Conservation (phyloP, 768 basidiomycete genomes). For the Phaeotremella skinneri region DNA sequence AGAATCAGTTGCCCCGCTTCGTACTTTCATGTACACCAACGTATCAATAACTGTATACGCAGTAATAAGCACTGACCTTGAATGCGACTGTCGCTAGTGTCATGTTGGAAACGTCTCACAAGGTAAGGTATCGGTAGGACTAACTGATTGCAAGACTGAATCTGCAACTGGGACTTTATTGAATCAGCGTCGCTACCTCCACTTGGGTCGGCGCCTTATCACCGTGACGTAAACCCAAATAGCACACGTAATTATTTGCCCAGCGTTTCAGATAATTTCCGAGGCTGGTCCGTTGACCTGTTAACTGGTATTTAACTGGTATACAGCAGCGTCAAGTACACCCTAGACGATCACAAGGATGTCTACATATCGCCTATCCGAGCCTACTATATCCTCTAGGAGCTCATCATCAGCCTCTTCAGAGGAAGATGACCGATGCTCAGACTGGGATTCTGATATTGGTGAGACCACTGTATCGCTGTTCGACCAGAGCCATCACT, state of each 20-base stretch:
- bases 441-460: slow-evolving; percentile 40
- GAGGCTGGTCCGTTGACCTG: not conserved
- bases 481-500: slow-evolving; percentile 35
- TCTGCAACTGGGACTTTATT: too few relatives aligned
- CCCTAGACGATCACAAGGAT: too few relatives aligned
- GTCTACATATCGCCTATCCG: too few relatives aligned
- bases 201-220: too few relatives aligned
- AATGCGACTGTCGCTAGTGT: slow-evolving; percentile 9
- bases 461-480: slow-evolving; percentile 42
- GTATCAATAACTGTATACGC: too few relatives aligned
- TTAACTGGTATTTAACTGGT: not conserved
- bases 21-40: not conserved
- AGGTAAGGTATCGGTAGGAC: too few relatives aligned
- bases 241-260: not conserved
- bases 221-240: not conserved
- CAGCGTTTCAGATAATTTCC: slow-evolving; percentile 1
- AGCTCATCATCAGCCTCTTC: not conserved
- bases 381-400: too few relatives aligned
- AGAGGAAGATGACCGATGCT: slow-evolving; percentile 32
- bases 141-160: too few relatives aligned
- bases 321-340: not conserved
- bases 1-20: slow-evolving; percentile 8
- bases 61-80: slow-evolving; percentile 4
- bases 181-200: too few relatives aligned
- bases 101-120: slow-evolving; percentile 6